Evolutionary conservation across 805 yeast species (phyloP), one percentile per base, ranked within the genome.

Genomic region (Jamesozyma spencerorum): DNA sequence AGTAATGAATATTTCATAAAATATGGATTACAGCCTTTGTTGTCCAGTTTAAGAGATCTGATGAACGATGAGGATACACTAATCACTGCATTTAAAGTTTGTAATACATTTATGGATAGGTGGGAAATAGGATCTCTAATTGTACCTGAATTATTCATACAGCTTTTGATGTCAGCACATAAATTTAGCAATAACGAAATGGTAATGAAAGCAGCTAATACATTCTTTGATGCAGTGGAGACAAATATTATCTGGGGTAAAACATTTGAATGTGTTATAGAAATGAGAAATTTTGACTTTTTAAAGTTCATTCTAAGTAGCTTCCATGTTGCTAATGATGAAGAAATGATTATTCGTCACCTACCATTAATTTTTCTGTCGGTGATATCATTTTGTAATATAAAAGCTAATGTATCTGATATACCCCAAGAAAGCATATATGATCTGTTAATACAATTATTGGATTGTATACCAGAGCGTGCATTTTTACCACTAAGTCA

Each of bases 51-150:
- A 11, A 57, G 74, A 29, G 66, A 67, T 5, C 57, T 74, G 44
- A 60, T 82, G 2, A 40, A 48, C 18, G 44, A 55, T 34, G 64
- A 70, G 39, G 40, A 51, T 5, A 45, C 53, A 24, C 63, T 75
- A 1, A 29, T 50, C 4, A 72, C 68, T 18, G 78, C 83, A 0
- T 77, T 77, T 51, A 75, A 71, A 37, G 79, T 90, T 5, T 71
- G 85, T 2, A 64, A 80, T 3, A 76, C 92, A 1, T 69, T 88
- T 3, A 75, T 88, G 79, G 97, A 92, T 55, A 75, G 86, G 46
- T 92, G 97, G 97, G 98, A 92, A 60, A 79, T 92, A 32, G 94
- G 96, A 11, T 76, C 79, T 10, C 58, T 72, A 12, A 65, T 90
- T 1, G 77, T 87, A 1, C 94, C 95, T 0, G 61, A 66, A 19